Conservation (phyloP, 2,329 filamentous ascomycete species). For the Penicillium occitanis region DNA sequence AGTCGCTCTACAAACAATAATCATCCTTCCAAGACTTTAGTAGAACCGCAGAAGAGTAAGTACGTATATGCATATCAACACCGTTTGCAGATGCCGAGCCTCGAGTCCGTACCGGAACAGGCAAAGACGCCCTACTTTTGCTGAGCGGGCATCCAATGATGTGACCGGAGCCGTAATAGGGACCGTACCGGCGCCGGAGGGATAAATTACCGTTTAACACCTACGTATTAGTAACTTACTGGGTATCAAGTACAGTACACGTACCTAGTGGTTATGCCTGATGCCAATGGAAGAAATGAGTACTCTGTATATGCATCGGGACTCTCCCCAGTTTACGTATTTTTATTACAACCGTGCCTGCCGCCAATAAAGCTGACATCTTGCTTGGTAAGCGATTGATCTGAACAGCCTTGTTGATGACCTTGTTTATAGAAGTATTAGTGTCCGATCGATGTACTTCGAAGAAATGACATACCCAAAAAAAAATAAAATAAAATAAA, state of each 20-base stretch:
- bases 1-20: neutral
- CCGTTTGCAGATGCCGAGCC: slow-evolving; percentile 16
- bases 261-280: neutral
- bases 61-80: neutral
- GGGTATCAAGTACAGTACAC: neutral
- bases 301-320: neutral
- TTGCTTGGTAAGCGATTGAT: neutral
- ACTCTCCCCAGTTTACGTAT: slow-evolving; percentile 4
- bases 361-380: neutral
- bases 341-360: slow-evolving; percentile 8
- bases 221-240: neutral
- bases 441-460: too few species aligned
- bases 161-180: neutral
- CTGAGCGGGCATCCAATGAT: neutral
- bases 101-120: slow-evolving; percentile 9
- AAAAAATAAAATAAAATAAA: neutral
- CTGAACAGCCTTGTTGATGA: neutral
- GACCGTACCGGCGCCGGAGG: slow-evolving; percentile 5
- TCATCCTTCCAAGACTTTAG: neutral
- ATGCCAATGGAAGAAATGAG: neutral
- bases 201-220: neutral
- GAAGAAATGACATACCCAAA: neutral
- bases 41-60: neutral
- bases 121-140: neutral
- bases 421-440: neutral